Conservation (phyloP, 2,329 filamentous ascomycete species). For the Lomentospora prolificans region DNA sequence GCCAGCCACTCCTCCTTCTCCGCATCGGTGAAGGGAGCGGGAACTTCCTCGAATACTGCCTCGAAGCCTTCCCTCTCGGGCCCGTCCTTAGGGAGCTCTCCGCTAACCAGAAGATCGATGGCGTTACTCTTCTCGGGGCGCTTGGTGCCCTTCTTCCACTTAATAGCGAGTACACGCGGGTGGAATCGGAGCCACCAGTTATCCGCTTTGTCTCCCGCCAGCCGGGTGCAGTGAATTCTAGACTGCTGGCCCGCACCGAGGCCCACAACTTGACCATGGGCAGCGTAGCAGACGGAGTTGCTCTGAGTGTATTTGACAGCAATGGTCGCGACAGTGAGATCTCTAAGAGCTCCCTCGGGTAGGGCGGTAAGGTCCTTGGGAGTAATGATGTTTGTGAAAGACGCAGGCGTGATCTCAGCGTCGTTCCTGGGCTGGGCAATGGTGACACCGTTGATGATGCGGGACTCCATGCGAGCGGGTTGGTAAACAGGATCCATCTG, state of each 20-base stretch:
- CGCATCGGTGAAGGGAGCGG: conserved; percentile 67
- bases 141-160: conserved; percentile 98
- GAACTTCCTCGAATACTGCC: conserved; percentile 81
- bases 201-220: conserved; percentile 96
- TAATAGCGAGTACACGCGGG: conserved; percentile 73
- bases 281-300: conserved; percentile 96
- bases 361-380: conserved; percentile 68
- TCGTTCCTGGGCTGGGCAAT: conserved; percentile 91
- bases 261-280: conserved; percentile 87
- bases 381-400: conserved; percentile 77
- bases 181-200: conserved; percentile 99
- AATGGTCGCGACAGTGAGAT: conserved; percentile 91
- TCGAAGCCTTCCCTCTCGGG: conserved; percentile 82
- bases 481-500: conserved; percentile 86
- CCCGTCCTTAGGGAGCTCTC: conserved; percentile 73
- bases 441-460: conserved; percentile 83
- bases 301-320: conserved; percentile 98
- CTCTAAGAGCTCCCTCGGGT: conserved; percentile 72
- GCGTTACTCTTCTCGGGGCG: conserved; percentile 96
- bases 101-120: conserved; percentile 89
- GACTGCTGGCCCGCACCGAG: conserved; percentile 95
- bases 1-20: conserved; percentile 81
- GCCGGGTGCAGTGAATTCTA: conserved; percentile 94
- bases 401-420: conserved; percentile 71
- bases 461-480: conserved; percentile 70